phyloP scores from a whole-genome alignment of 305 asterid species.

The Coffea humblotiana region DNA sequence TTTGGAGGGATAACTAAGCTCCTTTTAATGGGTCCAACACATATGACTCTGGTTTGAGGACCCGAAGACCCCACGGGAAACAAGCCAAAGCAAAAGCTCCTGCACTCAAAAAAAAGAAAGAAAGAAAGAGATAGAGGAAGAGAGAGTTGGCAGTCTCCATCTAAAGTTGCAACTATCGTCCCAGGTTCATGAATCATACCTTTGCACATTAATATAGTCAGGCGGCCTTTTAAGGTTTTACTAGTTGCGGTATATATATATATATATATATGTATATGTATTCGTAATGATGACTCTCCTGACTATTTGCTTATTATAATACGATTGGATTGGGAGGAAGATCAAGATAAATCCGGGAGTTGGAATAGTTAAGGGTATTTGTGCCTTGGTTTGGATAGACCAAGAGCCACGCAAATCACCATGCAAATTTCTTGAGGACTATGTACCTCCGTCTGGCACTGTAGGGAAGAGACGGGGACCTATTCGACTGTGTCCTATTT shows the following conservation, averaged over 20 bases:
- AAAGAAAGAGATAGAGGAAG: not conserved
- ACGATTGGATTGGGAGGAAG: too few relatives aligned
- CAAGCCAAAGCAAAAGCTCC: not conserved
- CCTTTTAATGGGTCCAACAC: not conserved
- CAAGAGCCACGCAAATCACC: not conserved
- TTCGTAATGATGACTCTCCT: too few relatives aligned
- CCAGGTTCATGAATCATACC: conserved; percentile 5
- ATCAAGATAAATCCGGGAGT: too few relatives aligned
- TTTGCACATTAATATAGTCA: not conserved
- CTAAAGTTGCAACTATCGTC: not conserved
- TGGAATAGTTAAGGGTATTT: not conserved
- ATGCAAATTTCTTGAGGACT: not conserved
- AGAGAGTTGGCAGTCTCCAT: not conserved
- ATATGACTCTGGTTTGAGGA: not conserved
- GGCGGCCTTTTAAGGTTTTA: too few relatives aligned
- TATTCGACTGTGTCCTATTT: not conserved
- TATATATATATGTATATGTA: too few relatives aligned
- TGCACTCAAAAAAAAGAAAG: not conserved
- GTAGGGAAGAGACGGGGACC: not conserved
- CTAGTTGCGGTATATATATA: too few relatives aligned
- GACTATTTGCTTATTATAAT: too few relatives aligned
- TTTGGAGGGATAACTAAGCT: not conserved
- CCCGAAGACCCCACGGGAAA: not conserved
- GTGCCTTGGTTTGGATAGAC: not conserved
- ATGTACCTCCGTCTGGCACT: not conserved